Percentiles rank a stretch among this genome's conserved stretches.
phyloP scores from a whole-genome alignment of 306 rosid genomes.

The Medicago truncatula region MtrunA17r5.0-ANR NC_053049.1:44490001-44490500 shows the following conservation, averaged over 20 bases:
- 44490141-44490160: background rate
- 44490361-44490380: background rate
- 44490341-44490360: conserved; percentile 16
- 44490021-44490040: no score
- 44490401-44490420: background rate
- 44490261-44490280: conserved; percentile 35
- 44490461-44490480: background rate
- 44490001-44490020: no score
- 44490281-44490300: conserved; percentile 1
- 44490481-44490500: conserved; percentile 4
- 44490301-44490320: conserved; percentile 33
- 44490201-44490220: no score
- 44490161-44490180: no score
- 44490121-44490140: background rate
- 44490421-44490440: background rate
- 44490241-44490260: conserved; percentile 12
- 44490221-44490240: background rate
- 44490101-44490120: background rate
- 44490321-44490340: background rate
- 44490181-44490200: no score
- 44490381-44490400: background rate
- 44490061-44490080: no score
- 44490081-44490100: no score
- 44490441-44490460: conserved; percentile 35
- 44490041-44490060: no score